Conservation (phyloP, 495 filamentous ascomycete species). For the Aspergillus bridgeri region DNA sequence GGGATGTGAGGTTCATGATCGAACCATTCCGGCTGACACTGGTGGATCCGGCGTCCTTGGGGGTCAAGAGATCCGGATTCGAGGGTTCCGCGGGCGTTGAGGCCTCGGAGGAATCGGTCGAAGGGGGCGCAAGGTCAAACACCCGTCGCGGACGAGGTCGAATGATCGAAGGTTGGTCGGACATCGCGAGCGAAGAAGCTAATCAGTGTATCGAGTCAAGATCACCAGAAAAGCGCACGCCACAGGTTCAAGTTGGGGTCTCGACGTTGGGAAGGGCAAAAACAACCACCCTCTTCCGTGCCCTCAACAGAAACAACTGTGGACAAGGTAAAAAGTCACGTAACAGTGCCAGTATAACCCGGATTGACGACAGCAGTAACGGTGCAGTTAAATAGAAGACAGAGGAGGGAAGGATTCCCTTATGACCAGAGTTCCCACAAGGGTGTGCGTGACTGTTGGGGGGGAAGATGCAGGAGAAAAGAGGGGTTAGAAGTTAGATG, state of each 20-base stretch:
- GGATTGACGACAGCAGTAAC: not conserved
- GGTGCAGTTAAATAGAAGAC: not conserved
- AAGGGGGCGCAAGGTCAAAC: slow-evolving; percentile 60
- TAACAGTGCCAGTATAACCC: not conserved
- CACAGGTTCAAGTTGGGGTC: not conserved
- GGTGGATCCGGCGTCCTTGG: slow-evolving; percentile 29
- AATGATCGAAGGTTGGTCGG: slow-evolving; percentile 54
- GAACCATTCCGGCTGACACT: slow-evolving; percentile 64
- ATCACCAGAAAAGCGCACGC: not conserved
- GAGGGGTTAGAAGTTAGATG: not conserved
- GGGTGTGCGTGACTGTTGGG: not conserved
- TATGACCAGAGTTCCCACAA: not conserved
- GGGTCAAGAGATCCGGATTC: slow-evolving; percentile 31
- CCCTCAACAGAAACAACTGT: not conserved
- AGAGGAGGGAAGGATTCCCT: not conserved
- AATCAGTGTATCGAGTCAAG: not conserved
- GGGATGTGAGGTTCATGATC: slow-evolving; percentile 80
- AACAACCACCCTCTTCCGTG: not conserved
- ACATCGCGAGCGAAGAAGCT: slow-evolving; percentile 26
- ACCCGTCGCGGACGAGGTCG: slow-evolving; percentile 73
- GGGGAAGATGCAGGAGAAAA: not conserved
- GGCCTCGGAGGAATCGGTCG: slow-evolving; percentile 51
- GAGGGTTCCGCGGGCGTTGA: slow-evolving; percentile 43
- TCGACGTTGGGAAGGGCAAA: not conserved
- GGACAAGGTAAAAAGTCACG: not conserved